These are phyloP conservation scores for Vanrija pseudolonga DNA, from an alignment of 1,284 basidiomycete genomes.

Conservation along the genomic window DNA sequence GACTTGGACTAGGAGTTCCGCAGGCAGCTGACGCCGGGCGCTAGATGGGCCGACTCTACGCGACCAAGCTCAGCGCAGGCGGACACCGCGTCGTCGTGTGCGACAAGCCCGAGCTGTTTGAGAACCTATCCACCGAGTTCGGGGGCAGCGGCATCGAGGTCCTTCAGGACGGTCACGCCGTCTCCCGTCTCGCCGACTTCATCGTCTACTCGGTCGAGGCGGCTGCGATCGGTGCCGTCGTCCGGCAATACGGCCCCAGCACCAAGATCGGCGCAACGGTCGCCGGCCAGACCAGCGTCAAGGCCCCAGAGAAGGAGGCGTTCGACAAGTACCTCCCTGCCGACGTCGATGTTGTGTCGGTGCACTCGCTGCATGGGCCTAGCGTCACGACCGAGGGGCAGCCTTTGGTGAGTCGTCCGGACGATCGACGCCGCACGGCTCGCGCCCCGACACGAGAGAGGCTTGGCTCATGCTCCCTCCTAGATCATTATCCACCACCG, in stretches of 20 bases:
- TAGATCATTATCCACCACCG: conserved; percentile 88
- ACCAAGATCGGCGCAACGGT: conserved; percentile 91
- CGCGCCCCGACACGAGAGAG: neutral
- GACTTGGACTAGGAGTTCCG: neutral
- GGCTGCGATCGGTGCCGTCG: conserved; percentile 78
- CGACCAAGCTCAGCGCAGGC: conserved; percentile 51
- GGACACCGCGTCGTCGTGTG: conserved; percentile 78
- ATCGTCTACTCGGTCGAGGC: conserved; percentile 95
- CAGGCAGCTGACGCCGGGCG: neutral
- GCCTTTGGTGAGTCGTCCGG: conserved; percentile 65
- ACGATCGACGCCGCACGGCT: neutral
- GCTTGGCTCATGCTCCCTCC: neutral
- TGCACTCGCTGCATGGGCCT: conserved; percentile 93
- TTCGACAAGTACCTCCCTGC: conserved; percentile 84
- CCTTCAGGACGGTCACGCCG: conserved; percentile 72
- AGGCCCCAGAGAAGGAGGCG: conserved; percentile 85
- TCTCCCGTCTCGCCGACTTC: conserved; percentile 79
- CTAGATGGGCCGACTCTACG: conserved; percentile 95
- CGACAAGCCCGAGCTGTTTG: conserved; percentile 75
- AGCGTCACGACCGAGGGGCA: conserved; percentile 87
- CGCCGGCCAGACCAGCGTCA: conserved; percentile 93
- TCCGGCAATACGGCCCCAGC: conserved; percentile 84
- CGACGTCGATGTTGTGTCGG: conserved; percentile 85
- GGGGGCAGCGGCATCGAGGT: conserved; percentile 60
- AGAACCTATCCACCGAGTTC: conserved; percentile 62